phyloP scores from a whole-genome alignment of 768 basidiomycete species.

The Boletales sp. region DNA sequence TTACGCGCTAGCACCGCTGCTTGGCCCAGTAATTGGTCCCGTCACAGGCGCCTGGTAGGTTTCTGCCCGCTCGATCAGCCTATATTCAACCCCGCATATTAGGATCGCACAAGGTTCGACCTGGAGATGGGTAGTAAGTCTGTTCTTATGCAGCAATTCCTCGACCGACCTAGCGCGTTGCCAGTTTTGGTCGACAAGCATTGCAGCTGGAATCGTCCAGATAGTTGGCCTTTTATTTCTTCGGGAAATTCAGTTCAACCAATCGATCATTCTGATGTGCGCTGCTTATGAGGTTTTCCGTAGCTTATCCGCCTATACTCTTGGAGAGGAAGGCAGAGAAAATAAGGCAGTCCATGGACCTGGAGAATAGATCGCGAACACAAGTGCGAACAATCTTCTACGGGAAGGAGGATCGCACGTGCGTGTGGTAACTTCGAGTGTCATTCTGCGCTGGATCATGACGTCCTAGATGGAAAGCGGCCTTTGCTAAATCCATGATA shows the following conservation, averaged over 20 bases:
- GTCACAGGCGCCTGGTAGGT: conserved; percentile 57
- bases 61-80: not conserved
- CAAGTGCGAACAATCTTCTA: conserved; percentile 50
- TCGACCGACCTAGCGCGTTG: not conserved
- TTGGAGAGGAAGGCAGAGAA: conserved; percentile 49
- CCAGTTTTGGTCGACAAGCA: conserved; percentile 66
- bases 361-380: conserved; percentile 39
- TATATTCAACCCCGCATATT: not conserved
- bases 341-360: conserved; percentile 43
- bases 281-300: conserved; percentile 12
- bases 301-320: conserved; percentile 29
- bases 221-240: conserved; percentile 52
- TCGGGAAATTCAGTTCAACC: conserved; percentile 51
- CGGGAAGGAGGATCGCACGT: conserved; percentile 39
- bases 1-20: conserved; percentile 60
- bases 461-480: conserved; percentile 43
- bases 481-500: conserved; percentile 51
- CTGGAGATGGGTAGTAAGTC: conserved; percentile 69
- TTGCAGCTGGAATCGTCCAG: conserved; percentile 54
- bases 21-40: conserved; percentile 65
- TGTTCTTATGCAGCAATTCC: not conserved
- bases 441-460: not conserved
- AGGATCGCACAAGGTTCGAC: conserved; percentile 57
- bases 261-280: not conserved
- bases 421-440: conserved; percentile 17